Percentiles rank a stretch among this genome's conserved stretches.
phyloP scores from a whole-genome alignment of 345 rosid genomes.

The Dimocarpus longan region DNA sequence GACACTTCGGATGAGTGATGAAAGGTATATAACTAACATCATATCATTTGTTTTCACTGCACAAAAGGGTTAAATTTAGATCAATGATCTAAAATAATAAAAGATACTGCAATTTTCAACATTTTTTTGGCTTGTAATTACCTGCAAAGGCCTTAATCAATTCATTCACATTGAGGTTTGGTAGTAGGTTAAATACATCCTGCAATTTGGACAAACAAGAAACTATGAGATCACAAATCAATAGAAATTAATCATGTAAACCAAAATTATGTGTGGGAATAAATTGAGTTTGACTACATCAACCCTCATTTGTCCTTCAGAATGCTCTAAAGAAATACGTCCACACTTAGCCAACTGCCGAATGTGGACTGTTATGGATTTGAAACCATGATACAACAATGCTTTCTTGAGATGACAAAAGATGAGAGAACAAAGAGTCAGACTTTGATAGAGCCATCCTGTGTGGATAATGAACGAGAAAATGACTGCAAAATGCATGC shows the following conservation, averaged over 20 bases:
- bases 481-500: background rate
- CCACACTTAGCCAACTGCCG: too few relatives aligned
- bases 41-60: slow-evolving; percentile 79
- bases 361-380: too few relatives aligned
- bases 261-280: background rate
- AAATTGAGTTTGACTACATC: too few relatives aligned
- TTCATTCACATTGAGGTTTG: slow-evolving; percentile 68
- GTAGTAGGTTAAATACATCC: slow-evolving; percentile 95
- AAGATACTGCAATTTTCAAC: background rate
- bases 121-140: slow-evolving; percentile 21
- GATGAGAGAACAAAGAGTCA: too few relatives aligned
- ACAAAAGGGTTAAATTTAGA: slow-evolving; percentile 2
- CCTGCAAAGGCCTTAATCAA: slow-evolving; percentile 83
- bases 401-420: too few relatives aligned
- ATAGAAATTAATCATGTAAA: too few relatives aligned
- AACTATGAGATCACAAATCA: background rate
- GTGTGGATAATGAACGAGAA: too few relatives aligned
- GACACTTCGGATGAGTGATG: slow-evolving; percentile 68
- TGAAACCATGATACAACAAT: too few relatives aligned
- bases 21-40: slow-evolving; percentile 76
- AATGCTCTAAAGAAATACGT: too few relatives aligned
- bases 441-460: too few relatives aligned
- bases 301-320: too few relatives aligned
- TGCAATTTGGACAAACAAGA: slow-evolving; percentile 25
- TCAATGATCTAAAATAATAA: background rate